A percentile compares a stretch with the other conserved stretches of the same genome.
phyloP scores from a whole-genome alignment of 2,329 filamentous ascomycete species.

The Talaromyces sp. region DNA sequence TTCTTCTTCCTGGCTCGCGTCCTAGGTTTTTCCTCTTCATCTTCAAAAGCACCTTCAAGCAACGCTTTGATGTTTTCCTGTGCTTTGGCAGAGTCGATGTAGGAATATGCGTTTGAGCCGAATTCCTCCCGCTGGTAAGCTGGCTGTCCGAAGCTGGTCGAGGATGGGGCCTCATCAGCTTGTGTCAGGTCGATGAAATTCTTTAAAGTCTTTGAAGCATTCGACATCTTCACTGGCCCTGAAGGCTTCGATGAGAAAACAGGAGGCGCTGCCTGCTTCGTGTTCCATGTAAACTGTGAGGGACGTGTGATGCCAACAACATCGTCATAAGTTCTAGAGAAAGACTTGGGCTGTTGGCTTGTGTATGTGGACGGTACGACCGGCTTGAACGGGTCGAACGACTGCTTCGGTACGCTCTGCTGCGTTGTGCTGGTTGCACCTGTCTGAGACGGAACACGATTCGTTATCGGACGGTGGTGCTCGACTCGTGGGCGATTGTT shows the following conservation, averaged over 20 bases:
- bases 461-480: slow-evolving; percentile 43
- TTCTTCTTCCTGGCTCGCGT: slow-evolving; percentile 41
- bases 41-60: slow-evolving; percentile 51
- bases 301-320: slow-evolving; percentile 50
- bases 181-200: slow-evolving; percentile 51
- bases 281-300: slow-evolving; percentile 47
- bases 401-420: slow-evolving; percentile 26
- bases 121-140: slow-evolving; percentile 48
- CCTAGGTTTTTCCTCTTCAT: slow-evolving; percentile 42
- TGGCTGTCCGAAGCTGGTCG: slow-evolving; percentile 16
- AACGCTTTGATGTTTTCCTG: slow-evolving; percentile 52
- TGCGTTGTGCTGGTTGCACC: slow-evolving; percentile 11
- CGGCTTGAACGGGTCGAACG: slow-evolving; percentile 41
- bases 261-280: slow-evolving; percentile 51
- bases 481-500: slow-evolving; percentile 48
- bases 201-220: slow-evolving; percentile 42
- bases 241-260: slow-evolving; percentile 52
- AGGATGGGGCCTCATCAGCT: not conserved
- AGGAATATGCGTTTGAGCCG: slow-evolving; percentile 54
- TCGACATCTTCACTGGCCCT: slow-evolving; percentile 36
- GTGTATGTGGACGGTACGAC: slow-evolving; percentile 38
- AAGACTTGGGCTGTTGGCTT: slow-evolving; percentile 24
- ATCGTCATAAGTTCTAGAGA: slow-evolving; percentile 26
- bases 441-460: slow-evolving; percentile 24
- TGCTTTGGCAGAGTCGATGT: slow-evolving; percentile 49